Conservation (phyloP, 2,329 filamentous ascomycete species). For the Macroventuria anomochaeta region DNA sequence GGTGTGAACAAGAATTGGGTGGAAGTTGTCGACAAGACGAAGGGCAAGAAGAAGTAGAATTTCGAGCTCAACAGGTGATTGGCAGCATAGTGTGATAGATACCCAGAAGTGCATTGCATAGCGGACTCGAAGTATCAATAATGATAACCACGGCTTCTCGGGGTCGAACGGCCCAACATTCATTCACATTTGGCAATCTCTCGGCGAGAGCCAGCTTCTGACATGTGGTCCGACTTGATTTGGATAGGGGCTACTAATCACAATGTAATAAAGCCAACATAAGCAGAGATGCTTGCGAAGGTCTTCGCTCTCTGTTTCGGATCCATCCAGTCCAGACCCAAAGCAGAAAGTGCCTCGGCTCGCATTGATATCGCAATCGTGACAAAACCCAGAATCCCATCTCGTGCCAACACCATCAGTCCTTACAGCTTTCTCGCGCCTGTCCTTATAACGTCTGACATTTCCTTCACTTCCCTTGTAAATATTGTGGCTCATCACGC, state of each 20-base stretch:
- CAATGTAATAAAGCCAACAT: not conserved
- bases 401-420: not conserved
- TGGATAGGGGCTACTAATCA: not conserved
- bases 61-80: not conserved
- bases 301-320: not conserved
- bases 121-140: not conserved
- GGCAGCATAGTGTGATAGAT: not conserved
- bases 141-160: not conserved
- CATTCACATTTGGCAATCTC: not conserved
- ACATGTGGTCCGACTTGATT: not conserved
- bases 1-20: constrained; percentile 67
- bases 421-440: constrained; percentile 1
- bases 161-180: not conserved
- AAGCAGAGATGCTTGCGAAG: constrained; percentile 10
- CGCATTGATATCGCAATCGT: not conserved
- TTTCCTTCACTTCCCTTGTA: not conserved
- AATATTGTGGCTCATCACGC: not conserved
- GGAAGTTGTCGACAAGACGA: constrained; percentile 71
- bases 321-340: not conserved
- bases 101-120: constrained; percentile 4
- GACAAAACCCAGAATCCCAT: not conserved
- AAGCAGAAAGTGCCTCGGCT: constrained; percentile 10
- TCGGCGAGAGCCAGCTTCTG: not conserved
- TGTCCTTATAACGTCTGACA: not conserved
- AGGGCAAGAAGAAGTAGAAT: constrained; percentile 63